Evolutionary conservation across 768 basidiomycete species (phyloP).

Genomic region (Brasilioporus rufonigricans): DNA sequence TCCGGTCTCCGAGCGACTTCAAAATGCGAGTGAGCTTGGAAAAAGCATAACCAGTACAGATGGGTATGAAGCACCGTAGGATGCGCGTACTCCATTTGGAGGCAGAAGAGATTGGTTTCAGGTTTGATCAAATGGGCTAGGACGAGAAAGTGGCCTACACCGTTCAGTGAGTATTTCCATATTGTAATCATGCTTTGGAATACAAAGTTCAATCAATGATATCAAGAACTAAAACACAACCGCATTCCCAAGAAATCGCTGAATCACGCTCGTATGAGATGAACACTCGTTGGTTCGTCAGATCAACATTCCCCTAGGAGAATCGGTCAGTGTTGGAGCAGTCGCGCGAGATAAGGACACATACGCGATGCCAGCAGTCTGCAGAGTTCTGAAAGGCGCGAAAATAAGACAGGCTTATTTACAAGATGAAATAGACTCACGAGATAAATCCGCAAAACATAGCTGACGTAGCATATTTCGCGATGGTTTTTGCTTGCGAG

Average conservation of each 20-base stretch:
- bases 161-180: neutral
- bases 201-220: neutral
- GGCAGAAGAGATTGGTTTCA: neutral
- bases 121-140: neutral
- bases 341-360: slow-evolving; percentile 21
- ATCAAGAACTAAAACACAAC: neutral
- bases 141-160: neutral
- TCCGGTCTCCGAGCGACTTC: neutral
- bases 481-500: slow-evolving; percentile 66
- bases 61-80: too few species aligned
- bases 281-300: slow-evolving; percentile 27
- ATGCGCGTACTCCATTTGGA: too few species aligned
- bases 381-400: slow-evolving; percentile 39
- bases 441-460: slow-evolving; percentile 71
- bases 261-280: neutral
- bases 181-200: neutral
- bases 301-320: slow-evolving; percentile 45
- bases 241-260: neutral
- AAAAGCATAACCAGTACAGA: neutral
- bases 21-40: neutral
- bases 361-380: slow-evolving; percentile 58
- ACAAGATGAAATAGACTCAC: slow-evolving; percentile 14
- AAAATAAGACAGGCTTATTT: neutral
- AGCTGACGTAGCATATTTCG: slow-evolving; percentile 62
- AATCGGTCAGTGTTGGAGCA: slow-evolving; percentile 16